Evolutionary conservation across 371 early-diverging fungal genomes (phyloP).

Genomic region (Batkoa obscura): DNA sequence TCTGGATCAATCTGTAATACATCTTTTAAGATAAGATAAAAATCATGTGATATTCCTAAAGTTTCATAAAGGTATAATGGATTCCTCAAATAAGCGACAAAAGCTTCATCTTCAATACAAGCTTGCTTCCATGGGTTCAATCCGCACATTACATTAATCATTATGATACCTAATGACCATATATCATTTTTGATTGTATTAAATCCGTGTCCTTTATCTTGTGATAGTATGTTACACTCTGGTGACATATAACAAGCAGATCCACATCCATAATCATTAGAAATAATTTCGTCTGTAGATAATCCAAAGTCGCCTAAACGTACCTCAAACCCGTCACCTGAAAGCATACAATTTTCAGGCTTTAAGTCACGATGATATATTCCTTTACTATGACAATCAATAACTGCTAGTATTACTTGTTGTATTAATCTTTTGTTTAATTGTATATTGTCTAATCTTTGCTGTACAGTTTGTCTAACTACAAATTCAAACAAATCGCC

Average conservation of each 20-base stretch:
- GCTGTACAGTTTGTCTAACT: background rate
- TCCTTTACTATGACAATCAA: constrained; percentile 28
- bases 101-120: constrained; percentile 47
- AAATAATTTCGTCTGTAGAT: constrained; percentile 48
- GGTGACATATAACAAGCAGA: constrained; percentile 86
- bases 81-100: constrained; percentile 32
- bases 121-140: constrained; percentile 69
- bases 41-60: background rate
- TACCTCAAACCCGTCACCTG: constrained; percentile 21
- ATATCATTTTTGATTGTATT: constrained; percentile 49
- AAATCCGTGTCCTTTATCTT: constrained; percentile 50
- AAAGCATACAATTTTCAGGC: constrained; percentile 30
- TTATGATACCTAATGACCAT: constrained; percentile 68
- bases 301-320: constrained; percentile 93
- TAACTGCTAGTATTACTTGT: constrained; percentile 33
- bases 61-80: constrained; percentile 7
- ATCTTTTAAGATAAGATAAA: background rate
- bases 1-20: background rate
- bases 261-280: constrained; percentile 77
- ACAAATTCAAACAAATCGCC: constrained; percentile 29
- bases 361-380: constrained; percentile 57
- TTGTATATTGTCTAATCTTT: background rate
- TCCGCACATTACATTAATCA: constrained; percentile 53
- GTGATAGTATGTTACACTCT: constrained; percentile 12
- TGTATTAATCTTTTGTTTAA: constrained; percentile 4